Conservation (phyloP, 345 rosid genomes). For the Anacardium occidentale region DNA sequence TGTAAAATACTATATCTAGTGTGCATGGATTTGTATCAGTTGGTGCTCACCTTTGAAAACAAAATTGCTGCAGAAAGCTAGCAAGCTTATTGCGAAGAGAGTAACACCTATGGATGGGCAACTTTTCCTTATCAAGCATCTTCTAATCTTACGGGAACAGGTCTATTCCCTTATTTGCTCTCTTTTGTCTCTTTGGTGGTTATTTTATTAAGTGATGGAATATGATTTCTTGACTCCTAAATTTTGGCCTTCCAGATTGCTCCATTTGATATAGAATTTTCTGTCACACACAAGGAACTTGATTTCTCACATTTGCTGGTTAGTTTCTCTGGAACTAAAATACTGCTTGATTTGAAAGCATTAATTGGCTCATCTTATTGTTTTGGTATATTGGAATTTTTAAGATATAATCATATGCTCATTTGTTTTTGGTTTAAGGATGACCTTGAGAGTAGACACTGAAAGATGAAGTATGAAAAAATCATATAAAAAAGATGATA, state of each 20-base stretch:
- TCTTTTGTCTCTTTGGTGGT: constrained; percentile 21
- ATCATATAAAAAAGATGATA: not conserved
- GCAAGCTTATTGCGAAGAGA: constrained; percentile 77
- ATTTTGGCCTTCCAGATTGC: constrained; percentile 62
- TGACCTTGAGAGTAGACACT: not conserved
- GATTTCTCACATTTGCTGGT: constrained; percentile 98
- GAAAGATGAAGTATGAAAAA: not conserved
- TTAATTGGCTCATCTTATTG: not conserved
- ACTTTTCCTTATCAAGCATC: constrained; percentile 92
- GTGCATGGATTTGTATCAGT: constrained; percentile 9
- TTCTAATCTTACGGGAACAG: constrained; percentile 93
- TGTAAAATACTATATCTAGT: not conserved
- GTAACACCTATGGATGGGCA: constrained; percentile 88
- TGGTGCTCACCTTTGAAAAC: not conserved
- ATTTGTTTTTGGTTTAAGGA: not conserved
- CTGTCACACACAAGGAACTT: constrained; percentile 93
- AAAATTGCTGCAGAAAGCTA: constrained; percentile 66
- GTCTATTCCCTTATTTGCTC: constrained; percentile 36
- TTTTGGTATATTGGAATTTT: constrained; percentile 2
- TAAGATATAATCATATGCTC: not conserved
- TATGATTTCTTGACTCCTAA: constrained; percentile 15
- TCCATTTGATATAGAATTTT: constrained; percentile 95
- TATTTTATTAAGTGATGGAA: constrained; percentile 4
- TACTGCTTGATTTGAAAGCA: not conserved
- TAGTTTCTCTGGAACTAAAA: constrained; percentile 36